These are phyloP conservation scores for Biscutella laevigata DNA, from an alignment of 441 rosid genomes.

Conservation along the genomic window DNA sequence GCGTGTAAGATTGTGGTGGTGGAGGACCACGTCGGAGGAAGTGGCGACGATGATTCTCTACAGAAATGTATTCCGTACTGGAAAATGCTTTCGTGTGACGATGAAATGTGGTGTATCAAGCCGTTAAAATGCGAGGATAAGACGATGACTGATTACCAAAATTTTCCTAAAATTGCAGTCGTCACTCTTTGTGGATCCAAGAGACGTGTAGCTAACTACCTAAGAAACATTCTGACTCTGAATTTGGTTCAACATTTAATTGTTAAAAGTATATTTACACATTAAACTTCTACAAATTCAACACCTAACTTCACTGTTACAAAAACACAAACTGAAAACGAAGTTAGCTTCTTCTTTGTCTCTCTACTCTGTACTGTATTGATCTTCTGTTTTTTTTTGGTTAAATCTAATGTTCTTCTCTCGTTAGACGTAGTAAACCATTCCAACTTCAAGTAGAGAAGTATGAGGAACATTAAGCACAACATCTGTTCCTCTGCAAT, in stretches of 20 bases:
- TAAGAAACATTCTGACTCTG: no score
- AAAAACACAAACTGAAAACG: constrained; percentile 2
- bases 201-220: constrained; percentile 65
- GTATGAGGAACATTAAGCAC: constrained; percentile 53
- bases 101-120: constrained; percentile 80
- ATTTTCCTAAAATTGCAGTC: constrained; percentile 21
- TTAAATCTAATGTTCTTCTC: background rate
- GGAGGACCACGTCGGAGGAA: constrained; percentile 45
- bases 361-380: constrained; percentile 4
- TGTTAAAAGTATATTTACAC: constrained; percentile 17
- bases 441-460: constrained; percentile 58
- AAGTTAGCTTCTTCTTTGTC: background rate
- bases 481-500: constrained; percentile 53
- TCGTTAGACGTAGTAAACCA: constrained; percentile 42
- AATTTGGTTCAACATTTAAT: no score
- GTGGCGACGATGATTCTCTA: constrained; percentile 9
- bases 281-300: background rate
- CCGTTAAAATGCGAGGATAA: constrained; percentile 37
- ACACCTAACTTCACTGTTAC: constrained; percentile 3
- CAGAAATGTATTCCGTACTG: constrained; percentile 50
- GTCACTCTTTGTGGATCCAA: constrained; percentile 70
- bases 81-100: constrained; percentile 63
- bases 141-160: constrained; percentile 25
- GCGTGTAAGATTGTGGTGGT: constrained; percentile 56
- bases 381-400: constrained; percentile 3